Conservation (phyloP, 805 yeast species). For the Debaryomyces castellii region DNA sequence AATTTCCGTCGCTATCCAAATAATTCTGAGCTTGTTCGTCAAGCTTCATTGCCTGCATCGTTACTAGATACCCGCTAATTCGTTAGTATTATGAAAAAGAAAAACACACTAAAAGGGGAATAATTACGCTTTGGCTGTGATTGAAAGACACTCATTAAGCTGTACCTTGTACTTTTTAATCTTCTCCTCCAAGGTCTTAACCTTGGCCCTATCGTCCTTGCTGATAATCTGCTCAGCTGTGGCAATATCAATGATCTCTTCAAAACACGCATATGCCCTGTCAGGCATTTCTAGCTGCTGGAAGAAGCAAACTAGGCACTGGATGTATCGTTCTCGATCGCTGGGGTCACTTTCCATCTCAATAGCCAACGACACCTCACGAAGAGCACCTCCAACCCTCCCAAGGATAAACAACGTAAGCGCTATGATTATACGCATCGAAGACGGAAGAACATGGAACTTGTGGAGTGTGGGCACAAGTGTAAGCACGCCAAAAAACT, state of each 20-base stretch:
- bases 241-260: conserved; percentile 11
- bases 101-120: no score
- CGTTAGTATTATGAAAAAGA: conserved; percentile 5
- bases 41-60: conserved; percentile 7
- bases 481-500: conserved; percentile 16
- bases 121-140: conserved; percentile 1
- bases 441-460: conserved; percentile 7
- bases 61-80: not conserved
- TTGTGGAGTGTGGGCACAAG: conserved; percentile 9
- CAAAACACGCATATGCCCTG: conserved; percentile 9
- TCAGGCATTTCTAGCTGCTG: conserved; percentile 11
- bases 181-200: not conserved
- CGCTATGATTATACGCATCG: conserved; percentile 15
- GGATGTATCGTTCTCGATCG: conserved; percentile 14
- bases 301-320: conserved; percentile 16
- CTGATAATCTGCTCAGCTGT: conserved; percentile 6
- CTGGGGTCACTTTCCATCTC: conserved; percentile 17
- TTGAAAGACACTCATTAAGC: not conserved
- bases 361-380: conserved; percentile 24
- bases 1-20: conserved; percentile 11
- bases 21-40: conserved; percentile 22
- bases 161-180: conserved; percentile 6
- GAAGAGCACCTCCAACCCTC: conserved; percentile 18
- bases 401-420: conserved; percentile 23
- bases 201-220: conserved; percentile 1